Base-by-base conservation (phyloP, 1,284 basidiomycete species). In the Boletus albobrunnescens region DNA sequence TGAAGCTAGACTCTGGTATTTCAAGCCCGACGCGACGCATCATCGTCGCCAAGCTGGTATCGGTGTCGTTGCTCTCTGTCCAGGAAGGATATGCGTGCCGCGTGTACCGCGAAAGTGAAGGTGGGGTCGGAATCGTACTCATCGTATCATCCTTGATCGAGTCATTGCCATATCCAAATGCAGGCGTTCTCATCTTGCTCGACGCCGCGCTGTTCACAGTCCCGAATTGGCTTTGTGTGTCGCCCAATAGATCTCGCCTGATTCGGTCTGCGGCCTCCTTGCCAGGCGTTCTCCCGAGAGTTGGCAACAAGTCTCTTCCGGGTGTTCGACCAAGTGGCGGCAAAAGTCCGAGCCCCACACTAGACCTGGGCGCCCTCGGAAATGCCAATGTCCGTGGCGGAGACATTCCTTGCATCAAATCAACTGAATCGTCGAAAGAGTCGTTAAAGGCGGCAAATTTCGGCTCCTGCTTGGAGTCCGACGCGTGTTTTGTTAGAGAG, bases 321-420 rank as follows among this genome's bases (percentile, higher is more conserved):
- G 85, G 81, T 12, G 78, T 82, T 46, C 72, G 76, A 8, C 79
- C 78, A 17, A 91, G 72, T 38, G 74, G 79, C 4, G 68, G 71
- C 13, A 80, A 65, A 16, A 76, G 67, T 22, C 73, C 74, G 1
- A 75, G 71, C 53, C 77, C 77, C 8, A 73, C 69, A 11, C 73
- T 71, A 0, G 77, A 77, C 44, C 79, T 76, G 9, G 81, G 76
- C 0, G 85, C 84, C n/a, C 84, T 78, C 3, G 82, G 82, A 50
- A 91, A 92, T 23, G 84, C 87, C 79, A 94, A 83, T 47, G 87
- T 86, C 4, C 87, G 78, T 2, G 90, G 91, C 3, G 93, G 91
- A 0, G 91, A 93, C 86, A 94, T 89, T 37, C 85, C 87, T 28
- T 64, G 64, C 32, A 76, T 69, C 43, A 69, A 59, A 32, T 65